Evolutionary conservation across 2,329 filamentous ascomycete species (phyloP), one percentile per base, ranked within the genome.

Genomic region (Dichotomopilus funicola): DNA sequence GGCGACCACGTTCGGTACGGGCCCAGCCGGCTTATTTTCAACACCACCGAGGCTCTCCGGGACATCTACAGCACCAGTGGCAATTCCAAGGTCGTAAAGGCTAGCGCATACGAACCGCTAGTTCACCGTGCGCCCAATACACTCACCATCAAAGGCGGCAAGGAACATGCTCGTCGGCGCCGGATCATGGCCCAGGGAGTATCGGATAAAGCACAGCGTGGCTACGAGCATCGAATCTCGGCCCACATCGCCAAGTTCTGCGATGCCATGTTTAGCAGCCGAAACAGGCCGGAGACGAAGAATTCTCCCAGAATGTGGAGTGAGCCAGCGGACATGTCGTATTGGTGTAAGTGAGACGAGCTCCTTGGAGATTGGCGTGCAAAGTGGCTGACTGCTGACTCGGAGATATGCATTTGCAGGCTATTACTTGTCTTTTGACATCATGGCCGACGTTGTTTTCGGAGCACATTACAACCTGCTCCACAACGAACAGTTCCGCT

Each of bases 391-490:
- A 44, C 19, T 27, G 19, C 19, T 27, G 19, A 19, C 12, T 27
- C n/a, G 42, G 42, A 1, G 19, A 6, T 44, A 27, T 44, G 42
- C 13, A 6, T 34, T 46, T 12, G 27, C 27, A 46, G 44, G 44
- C 35, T 49, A 49, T 36, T 49, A 49, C 36, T 35, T 49, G 35
- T 49, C 47, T 33, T 49, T 49, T 19, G 47, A 49, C 36, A 49
- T 49, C 31, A 49, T 49, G 47, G 47, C 47, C 47, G 47, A 49
- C 36, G 47, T 49, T 27, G 47, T 49, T 10, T 49, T 49, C 19
- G 47, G 47, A 36, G 47, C 47, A 4, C n/a, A 40, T 10, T 49
- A 49, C 47, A 49, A 49, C 36, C 47, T 49, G 35, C 47, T 49
- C 13, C 12, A 51, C 12, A 19, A 43, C 40, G 36, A 40, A 6